Evolutionary conservation across 176 grass and related monocot genomes (phyloP), one percentile per base, ranked within the genome.

Genomic region (Avena insularis): DNA sequence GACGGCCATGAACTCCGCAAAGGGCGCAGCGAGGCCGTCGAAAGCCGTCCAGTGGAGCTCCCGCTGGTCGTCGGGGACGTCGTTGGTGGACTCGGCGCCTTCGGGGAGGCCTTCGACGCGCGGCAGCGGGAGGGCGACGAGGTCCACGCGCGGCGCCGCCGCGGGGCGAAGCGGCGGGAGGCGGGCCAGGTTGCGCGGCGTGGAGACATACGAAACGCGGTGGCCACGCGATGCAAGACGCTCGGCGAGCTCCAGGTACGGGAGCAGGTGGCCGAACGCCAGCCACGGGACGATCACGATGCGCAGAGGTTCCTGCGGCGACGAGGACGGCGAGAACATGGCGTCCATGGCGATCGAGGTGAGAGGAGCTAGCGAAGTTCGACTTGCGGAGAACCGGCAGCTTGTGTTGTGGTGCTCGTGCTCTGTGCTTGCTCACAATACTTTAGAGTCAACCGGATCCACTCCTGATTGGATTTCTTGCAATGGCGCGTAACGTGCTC

Each of bases 121-220:
- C 25, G 62, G 62, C 4, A 65, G 62, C 0, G 62, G 62, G 25
- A 65, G 62, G 3, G 62, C 12, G 11, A 65, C 62, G 12, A 65
- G 62, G 62, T 65, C 62, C 11, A 65, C 12, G 62, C 1, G 25
- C 12, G 62, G 25, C 21, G 12, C 62, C 62, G 62, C 3, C 0
- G 25, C 62, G 0, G 62, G 12, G 23, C 62, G 62, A 4, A 65
- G 12, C 23, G 62, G 62, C 25, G 62, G 62, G 62, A 65, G 62
- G 62, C 62, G 62, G 25, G 62, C 62, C 2, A 65, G 62, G 62
- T 65, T 65, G 62, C 62, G 62, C 62, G 62, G 25, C 62, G 62
- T 65, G 23, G 62, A 65, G 25, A 31, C 25, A 25, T 65, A 65
- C 4, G 62, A 65, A 4, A 65, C 25, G 23, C 25, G 62, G 62